phyloP scores from a whole-genome alignment of 2,329 filamentous ascomycete genomes.

The Epicoccum nigrum region DNA sequence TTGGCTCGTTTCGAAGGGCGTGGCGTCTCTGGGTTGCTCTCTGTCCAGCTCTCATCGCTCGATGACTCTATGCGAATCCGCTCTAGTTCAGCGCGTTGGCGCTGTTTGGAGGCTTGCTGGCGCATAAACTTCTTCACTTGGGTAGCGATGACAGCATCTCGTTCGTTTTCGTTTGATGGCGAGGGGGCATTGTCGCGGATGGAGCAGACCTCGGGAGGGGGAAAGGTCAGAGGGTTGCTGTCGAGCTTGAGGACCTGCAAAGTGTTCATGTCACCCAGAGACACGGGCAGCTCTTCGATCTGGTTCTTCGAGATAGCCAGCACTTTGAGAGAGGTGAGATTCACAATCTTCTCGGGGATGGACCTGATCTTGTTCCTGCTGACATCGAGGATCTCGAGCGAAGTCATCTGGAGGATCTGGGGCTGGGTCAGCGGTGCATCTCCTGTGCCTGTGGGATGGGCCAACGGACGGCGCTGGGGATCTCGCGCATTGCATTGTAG shows the following conservation, averaged over 20 bases:
- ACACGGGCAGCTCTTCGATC: constrained; percentile 81
- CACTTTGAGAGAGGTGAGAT: constrained; percentile 84
- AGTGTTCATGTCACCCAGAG: constrained; percentile 86
- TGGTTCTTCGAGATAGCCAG: constrained; percentile 86
- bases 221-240: constrained; percentile 83
- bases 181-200: constrained; percentile 51
- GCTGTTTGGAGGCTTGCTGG: constrained; percentile 48
- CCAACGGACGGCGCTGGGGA: constrained; percentile 66
- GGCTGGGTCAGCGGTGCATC: constrained; percentile 14
- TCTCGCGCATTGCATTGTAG: constrained; percentile 74
- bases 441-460: constrained; percentile 2
- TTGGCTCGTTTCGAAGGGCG: constrained; percentile 66
- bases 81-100: constrained; percentile 40
- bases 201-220: constrained; percentile 58
- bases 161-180: constrained; percentile 63
- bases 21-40: constrained; percentile 77
- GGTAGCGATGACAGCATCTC: constrained; percentile 64
- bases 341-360: constrained; percentile 79
- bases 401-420: constrained; percentile 85
- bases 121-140: constrained; percentile 66
- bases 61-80: constrained; percentile 52
- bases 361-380: constrained; percentile 83
- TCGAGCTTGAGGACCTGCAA: constrained; percentile 88
- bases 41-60: constrained; percentile 59
- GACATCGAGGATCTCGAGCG: constrained; percentile 90